Evolutionary conservation across 225 moss, liverwort and hornwort genomes (phyloP).

Genomic region (Climacium dendroides): DNA sequence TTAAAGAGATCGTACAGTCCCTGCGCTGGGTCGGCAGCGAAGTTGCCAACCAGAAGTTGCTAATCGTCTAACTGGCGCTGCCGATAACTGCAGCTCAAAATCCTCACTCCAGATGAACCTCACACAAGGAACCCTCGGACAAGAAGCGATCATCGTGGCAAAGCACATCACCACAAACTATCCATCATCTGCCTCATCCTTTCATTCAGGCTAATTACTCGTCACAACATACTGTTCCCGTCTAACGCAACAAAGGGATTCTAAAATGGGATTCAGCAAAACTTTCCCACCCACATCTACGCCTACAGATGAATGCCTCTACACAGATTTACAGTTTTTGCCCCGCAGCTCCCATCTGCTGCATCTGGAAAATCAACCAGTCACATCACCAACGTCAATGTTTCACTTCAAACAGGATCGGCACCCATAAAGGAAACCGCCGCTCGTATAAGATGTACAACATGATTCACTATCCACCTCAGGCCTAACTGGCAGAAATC

Average conservation of each 20-base stretch:
- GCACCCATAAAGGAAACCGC: not conserved
- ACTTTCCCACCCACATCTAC: slow-evolving; percentile 6
- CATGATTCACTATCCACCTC: not conserved
- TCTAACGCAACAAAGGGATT: not conserved
- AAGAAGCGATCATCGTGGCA: not conserved
- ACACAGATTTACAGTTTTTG: slow-evolving; percentile 65
- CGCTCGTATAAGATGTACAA: not conserved
- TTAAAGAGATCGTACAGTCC: slow-evolving; percentile 31
- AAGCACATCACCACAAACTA: not conserved
- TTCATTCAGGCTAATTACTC: not conserved
- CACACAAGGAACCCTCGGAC: not conserved
- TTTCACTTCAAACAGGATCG: not conserved
- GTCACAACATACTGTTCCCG: not conserved
- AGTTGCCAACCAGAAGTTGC: not conserved
- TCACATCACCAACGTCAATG: not conserved
- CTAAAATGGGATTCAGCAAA: not conserved
- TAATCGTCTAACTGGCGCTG: slow-evolving; percentile 1
- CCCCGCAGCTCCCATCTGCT: slow-evolving; percentile 43
- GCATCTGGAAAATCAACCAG: slow-evolving; percentile 19
- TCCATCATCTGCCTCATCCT: not conserved
- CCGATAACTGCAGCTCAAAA: slow-evolving; percentile 7
- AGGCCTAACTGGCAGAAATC: not conserved
- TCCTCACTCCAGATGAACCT: not conserved
- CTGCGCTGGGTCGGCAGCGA: slow-evolving; percentile 8
- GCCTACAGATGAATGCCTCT: slow-evolving; percentile 26